Evolutionary conservation across 2,329 filamentous ascomycete genomes (phyloP).

Genomic region (Nannizziopsis barbatae): DNA sequence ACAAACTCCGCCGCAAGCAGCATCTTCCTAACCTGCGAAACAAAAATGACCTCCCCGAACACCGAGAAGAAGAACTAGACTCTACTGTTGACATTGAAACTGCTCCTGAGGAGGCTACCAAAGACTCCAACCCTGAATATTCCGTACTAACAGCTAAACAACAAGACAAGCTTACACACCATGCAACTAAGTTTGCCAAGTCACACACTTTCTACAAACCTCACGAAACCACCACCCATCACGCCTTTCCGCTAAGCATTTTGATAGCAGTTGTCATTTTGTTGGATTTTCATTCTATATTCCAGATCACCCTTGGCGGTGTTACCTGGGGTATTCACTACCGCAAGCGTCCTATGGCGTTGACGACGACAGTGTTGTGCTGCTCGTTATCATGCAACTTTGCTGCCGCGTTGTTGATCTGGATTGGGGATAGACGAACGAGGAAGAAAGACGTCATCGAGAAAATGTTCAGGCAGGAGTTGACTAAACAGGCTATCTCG

Average conservation of each 20-base stretch:
- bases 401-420: constrained; percentile 63
- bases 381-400: constrained; percentile 70
- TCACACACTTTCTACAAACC: constrained; percentile 85
- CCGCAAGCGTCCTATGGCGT: constrained; percentile 53
- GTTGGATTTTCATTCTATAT: constrained; percentile 64
- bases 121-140: constrained; percentile 44
- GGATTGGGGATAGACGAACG: constrained; percentile 61
- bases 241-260: constrained; percentile 62
- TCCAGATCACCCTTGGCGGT: constrained; percentile 69
- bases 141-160: constrained; percentile 56
- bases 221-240: constrained; percentile 71
- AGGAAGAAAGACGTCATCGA: constrained; percentile 79
- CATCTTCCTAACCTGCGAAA: constrained; percentile 52
- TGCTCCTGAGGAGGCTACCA: constrained; percentile 26
- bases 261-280: constrained; percentile 68
- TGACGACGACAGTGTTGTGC: constrained; percentile 72
- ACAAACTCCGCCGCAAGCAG: constrained; percentile 53
- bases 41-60: constrained; percentile 50
- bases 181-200: constrained; percentile 67
- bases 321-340: constrained; percentile 71
- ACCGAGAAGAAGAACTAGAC: constrained; percentile 15
- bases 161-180: constrained; percentile 59
- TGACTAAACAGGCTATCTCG: constrained; percentile 56
- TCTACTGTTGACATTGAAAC: constrained; percentile 37
- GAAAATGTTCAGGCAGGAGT: constrained; percentile 61